Evolutionary conservation across 2,329 filamentous ascomycete species (phyloP), one percentile per base, ranked within the genome.

Genomic region (Hymenoscyphus linearis): DNA sequence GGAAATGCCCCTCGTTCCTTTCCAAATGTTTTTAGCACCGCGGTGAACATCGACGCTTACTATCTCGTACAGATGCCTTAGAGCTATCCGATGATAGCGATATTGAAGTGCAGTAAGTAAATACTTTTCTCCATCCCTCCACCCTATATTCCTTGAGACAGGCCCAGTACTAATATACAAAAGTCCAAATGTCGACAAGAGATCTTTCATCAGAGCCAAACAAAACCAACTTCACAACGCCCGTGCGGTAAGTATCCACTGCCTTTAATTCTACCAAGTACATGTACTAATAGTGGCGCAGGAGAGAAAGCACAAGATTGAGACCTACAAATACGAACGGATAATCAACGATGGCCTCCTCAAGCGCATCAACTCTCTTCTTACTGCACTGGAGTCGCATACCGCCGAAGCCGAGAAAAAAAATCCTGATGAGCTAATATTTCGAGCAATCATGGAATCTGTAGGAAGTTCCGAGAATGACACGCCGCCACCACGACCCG

Each of bases 1-100:
- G 12, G 18, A 25, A 34, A 31, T 55, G 14, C 47, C 57, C 26
- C 53, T 55, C 26, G 55, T 37, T 31, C 27, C 27, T 27, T 36
- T 57, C 54, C 16, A 5, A 18, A 27, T 37, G 7, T 10, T 27
- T 13, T 53, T 18, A 14, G 52, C 22, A n/a, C 59, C 64, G 67
- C 62, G 66, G 70, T 70, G 67, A 69, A 69, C 47, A 62, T 66
- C 66, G 59, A 70, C 64, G 68, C 73, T 74, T 63, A 75, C 68
- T 61, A 52, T 61, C 52, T 31, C 63, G 90, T 10, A 10, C 40
- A 87, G 90, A 98, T 74, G 88, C 89, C 62, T 85, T 99, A 73
- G 95, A 99, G 85, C 87, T 99, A 73, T 96, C 91, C 72, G 95
- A 99, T 77, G 95, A 99, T 77, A 97, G 92, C 57, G 95, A 99